Evolutionary conservation across 306 rosid species (phyloP), one percentile per base, ranked within the genome.

Genomic region (Canavalia ensiformis): DNA sequence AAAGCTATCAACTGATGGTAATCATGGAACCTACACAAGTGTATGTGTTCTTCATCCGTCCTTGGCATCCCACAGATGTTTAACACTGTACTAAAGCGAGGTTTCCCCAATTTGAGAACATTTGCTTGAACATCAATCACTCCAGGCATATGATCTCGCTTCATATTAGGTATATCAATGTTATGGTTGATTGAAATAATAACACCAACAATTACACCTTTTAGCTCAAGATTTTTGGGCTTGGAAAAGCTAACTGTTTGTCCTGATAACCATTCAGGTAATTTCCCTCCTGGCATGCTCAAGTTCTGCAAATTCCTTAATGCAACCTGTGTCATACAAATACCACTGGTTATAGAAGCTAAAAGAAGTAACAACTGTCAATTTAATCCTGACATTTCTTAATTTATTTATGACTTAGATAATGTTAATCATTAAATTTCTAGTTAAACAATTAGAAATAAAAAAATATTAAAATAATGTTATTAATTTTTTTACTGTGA

Each of bases 261-360:
- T 77, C 79, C 76, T 46, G 87, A 79, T 75, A 89, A 84, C 97
- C 94, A 90, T 60, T 85, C 84, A 6, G 93, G 94, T 66, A 92
- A 78, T 72, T 50, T 81, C 65, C 79, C 72, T 82, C 97, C 93
- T 3, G 93, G 97, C 83, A 88, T 92, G 77, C 89, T 88, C 76
- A 92, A 76, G 84, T 54, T 81, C 72, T 60, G 68, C 52, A 87
- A 44, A 51, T 90, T 89, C 87, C 91, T 89, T 75, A 90, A 28
- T 52, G 87, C 80, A n/a, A 81, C 78, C 94, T 92, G 89, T 85
- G 25, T 18, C 75, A 72, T 29, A 12, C 10, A 82, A 63, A 60
- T 50, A 66, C 25, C 25, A 18, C 25, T 18, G 25, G 25, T 18
- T 13, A 74, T 55, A 54, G 34, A 41, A 68, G n/a, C 51, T 65